phyloP scores from a whole-genome alignment of 306 rosid species.

The Potentilla sterilis region DNA sequence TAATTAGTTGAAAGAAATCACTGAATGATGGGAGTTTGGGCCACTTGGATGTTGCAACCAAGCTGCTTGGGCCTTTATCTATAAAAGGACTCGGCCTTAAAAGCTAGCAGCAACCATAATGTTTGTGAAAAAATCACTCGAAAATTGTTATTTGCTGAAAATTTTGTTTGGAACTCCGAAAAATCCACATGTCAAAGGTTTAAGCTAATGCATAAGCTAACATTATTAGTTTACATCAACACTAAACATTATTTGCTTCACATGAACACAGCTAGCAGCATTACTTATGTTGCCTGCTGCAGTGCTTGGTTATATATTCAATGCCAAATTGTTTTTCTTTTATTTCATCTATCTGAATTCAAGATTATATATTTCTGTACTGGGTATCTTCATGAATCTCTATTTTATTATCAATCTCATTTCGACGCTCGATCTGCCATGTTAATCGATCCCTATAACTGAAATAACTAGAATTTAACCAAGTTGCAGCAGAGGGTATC shows the following conservation, averaged over 20 bases:
- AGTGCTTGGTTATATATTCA: background rate
- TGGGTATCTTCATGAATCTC: background rate
- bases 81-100: too few species aligned
- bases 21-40: too few species aligned
- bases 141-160: too few species aligned
- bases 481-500: slow-evolving; percentile 17
- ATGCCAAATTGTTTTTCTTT: background rate
- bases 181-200: too few species aligned
- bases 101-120: too few species aligned
- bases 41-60: too few species aligned
- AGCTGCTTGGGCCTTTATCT: too few species aligned
- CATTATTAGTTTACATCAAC: too few species aligned
- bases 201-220: background rate
- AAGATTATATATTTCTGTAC: background rate
- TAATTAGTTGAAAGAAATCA: too few species aligned
- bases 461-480: slow-evolving; percentile 42
- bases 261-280: background rate
- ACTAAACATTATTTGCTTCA: background rate
- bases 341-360: background rate
- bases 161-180: too few species aligned
- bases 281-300: background rate
- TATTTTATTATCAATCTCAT: background rate
- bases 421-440: slow-evolving; percentile 6
- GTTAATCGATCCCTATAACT: slow-evolving; percentile 27
- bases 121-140: too few species aligned